Base-by-base conservation (phyloP, 75 land plant genomes). In the Chamaecyparis obtusa region DNA sequence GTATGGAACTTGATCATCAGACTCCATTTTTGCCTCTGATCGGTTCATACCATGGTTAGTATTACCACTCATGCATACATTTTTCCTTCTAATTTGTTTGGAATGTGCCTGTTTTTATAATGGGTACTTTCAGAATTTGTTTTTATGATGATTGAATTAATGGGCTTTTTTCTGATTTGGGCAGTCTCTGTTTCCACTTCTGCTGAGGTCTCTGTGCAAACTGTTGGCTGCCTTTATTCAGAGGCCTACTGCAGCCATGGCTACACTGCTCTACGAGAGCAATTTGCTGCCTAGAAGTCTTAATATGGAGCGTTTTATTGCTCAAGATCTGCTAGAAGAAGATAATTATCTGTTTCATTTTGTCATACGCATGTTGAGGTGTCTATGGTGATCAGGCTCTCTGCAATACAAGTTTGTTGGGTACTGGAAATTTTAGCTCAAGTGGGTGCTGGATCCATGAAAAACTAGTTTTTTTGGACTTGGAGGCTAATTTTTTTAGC, bases 291-390 rank as follows among this genome's bases (percentile, higher is more conserved):
- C 93, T 9, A 85, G 88, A 6, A 51, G 90, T 41, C 46, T 75
- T 13, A 88, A 88, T 89, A 72, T 92, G 84, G 91, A 90, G 69
- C 67, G 93, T 19, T 24, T 87, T 57, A 88, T 92, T 27, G 81
- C 83, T 17, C 14, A 11, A 0, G 91, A 92, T 55, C 86, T 92
- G 14, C 46, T 92, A 33, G 48, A 90, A 16, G 60, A 19, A 3
- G 88, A 88, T 7, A 92, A 92, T 77, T 85, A 90, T 77, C 16
- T 92, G 43, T 89, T 92, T 72, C 85, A 85, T 48, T 85, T 90
- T 55, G 64, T 92, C 81, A 88, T 92, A 86, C 84, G 51, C 80
- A 30, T 92, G 55, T 82, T 92, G 67, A 88, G 93, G 69, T 92
- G 91, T 37, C 85, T 92, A 21, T 92, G 90, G 86, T 91, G 17